Percentiles rank a stretch among this genome's conserved stretches.
These are phyloP conservation scores for Naematelia aurantialba DNA, from an alignment of 768 basidiomycete genomes.

Conservation along the genomic window DNA sequence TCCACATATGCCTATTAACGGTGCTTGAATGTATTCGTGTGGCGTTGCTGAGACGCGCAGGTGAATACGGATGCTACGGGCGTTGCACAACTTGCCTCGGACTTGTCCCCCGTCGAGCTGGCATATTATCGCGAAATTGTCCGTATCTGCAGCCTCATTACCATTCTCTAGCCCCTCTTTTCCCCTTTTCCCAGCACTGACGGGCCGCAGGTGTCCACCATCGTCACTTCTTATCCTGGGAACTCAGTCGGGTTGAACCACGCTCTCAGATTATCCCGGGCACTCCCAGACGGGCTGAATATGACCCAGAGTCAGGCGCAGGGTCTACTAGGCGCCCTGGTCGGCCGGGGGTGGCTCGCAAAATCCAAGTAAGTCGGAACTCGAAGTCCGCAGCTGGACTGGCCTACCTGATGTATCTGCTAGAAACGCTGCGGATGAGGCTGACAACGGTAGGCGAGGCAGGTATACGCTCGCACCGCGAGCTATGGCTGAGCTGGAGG, in stretches of 20 bases:
- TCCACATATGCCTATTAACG: neutral
- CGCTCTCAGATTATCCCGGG: conserved; percentile 19
- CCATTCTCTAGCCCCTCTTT: neutral
- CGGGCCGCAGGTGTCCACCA: conserved; percentile 25
- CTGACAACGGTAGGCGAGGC: conserved; percentile 29
- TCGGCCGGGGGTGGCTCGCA: conserved; percentile 42
- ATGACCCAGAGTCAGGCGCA: conserved; percentile 37
- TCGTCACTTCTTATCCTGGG: conserved; percentile 45
- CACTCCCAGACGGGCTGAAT: conserved; percentile 12
- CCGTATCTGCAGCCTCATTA: conserved; percentile 4
- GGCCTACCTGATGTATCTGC: neutral
- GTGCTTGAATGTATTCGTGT: neutral
- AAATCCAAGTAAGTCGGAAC: conserved; percentile 38
- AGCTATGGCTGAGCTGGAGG: conserved; percentile 37
- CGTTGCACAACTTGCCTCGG: conserved; percentile 28
- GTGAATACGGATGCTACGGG: conserved; percentile 35
- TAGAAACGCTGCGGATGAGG: neutral
- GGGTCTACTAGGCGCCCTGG: conserved; percentile 29
- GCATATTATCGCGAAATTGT: conserved; percentile 40
- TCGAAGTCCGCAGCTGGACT: neutral
- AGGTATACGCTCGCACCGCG: conserved; percentile 36
- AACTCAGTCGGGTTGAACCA: conserved; percentile 40
- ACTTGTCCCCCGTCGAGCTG: conserved; percentile 39
- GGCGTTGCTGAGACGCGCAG: conserved; percentile 17
- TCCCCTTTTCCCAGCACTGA: neutral